phyloP scores from a whole-genome alignment of 176 grass and related monocot genomes.

The Saccharum officinarum region DNA sequence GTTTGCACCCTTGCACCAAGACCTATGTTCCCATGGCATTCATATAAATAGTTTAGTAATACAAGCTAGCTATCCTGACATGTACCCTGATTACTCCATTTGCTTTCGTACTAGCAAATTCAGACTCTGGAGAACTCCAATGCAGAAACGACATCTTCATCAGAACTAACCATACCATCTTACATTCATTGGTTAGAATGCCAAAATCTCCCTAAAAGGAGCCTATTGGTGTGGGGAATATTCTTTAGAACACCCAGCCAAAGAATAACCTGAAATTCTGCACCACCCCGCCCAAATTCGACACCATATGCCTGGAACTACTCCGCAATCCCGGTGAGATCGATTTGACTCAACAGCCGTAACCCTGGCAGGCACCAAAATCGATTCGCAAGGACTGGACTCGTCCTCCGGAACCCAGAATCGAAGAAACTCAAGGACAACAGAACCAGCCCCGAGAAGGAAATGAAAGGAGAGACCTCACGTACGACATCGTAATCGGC shows the following conservation, averaged over 20 bases:
- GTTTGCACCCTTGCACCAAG: neutral
- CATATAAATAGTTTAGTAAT: neutral
- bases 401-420: neutral
- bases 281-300: neutral
- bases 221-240: neutral
- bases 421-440: neutral
- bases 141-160: neutral
- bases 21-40: neutral
- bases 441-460: neutral
- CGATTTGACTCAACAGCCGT: neutral
- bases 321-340: neutral
- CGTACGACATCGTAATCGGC: neutral
- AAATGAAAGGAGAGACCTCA: neutral
- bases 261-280: neutral
- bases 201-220: neutral
- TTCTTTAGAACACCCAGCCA: neutral
- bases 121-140: neutral
- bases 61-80: neutral
- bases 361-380: neutral
- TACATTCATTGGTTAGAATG: neutral
- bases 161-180: neutral
- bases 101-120: neutral
- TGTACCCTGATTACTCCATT: neutral
- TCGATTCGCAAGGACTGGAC: neutral
- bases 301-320: neutral